Evolutionary conservation across 371 early-diverging fungal species (phyloP).

Genomic region (Rhizopus arrhizus): DNA sequence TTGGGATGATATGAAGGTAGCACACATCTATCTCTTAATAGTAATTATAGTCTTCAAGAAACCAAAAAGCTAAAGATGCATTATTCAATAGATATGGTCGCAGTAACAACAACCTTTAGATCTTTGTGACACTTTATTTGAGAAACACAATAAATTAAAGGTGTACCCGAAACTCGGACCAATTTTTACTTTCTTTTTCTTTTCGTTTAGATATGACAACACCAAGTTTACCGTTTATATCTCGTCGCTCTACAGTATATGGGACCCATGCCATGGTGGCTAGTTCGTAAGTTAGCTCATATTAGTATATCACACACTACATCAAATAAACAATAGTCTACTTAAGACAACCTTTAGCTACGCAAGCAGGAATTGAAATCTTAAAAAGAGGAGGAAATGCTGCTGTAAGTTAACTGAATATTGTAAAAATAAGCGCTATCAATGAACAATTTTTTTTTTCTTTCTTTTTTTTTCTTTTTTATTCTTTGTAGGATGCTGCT

Average conservation of each 20-base stretch:
- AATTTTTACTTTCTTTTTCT: constrained; percentile 4
- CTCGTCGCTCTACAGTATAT: constrained; percentile 51
- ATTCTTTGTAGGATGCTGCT: constrained; percentile 70
- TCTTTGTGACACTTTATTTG: too few relatives aligned
- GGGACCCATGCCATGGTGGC: constrained; percentile 52
- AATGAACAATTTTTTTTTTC: neutral
- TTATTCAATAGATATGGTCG: too few relatives aligned
- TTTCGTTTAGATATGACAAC: constrained; percentile 6
- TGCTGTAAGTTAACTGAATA: constrained; percentile 57
- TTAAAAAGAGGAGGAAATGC: constrained; percentile 89
- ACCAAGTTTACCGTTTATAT: constrained; percentile 44
- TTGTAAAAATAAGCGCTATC: neutral
- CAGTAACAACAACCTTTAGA: too few relatives aligned
- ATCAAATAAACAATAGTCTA: too few relatives aligned
- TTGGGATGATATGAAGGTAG: too few relatives aligned
- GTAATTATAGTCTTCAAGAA: too few relatives aligned
- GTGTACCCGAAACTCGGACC: neutral
- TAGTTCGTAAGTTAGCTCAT: constrained; percentile 36
- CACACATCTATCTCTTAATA: too few relatives aligned
- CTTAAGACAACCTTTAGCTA: constrained; percentile 77
- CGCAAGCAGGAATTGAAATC: constrained; percentile 78
- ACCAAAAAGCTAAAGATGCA: too few relatives aligned
- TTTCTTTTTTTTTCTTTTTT: neutral
- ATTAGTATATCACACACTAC: too few relatives aligned
- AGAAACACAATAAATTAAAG: too few relatives aligned